Base-by-base conservation (phyloP, 2,329 filamentous ascomycete species). In the Apiospora marii region DNA sequence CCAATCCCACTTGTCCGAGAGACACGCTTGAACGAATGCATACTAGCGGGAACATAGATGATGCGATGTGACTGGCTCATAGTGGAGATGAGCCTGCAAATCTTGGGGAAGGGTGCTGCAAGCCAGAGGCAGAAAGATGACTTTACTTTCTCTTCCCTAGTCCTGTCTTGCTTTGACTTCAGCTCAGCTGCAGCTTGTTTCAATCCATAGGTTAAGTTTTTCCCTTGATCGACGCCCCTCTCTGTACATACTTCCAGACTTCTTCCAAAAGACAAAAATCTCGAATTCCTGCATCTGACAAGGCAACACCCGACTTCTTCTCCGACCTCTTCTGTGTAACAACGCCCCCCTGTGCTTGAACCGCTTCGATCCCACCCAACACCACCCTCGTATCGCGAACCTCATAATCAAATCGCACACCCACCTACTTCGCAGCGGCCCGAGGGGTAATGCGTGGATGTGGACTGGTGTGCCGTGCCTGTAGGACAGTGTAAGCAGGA, bases 11-110 rank as follows among this genome's bases (percentile, higher is more conserved):
- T 22, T 37, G 53, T 10, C 30, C 53, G 30, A 61, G 58, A 41
- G 34, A 12, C 34, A 41, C 58, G 58, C 58, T 64, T 64, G 34
- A 64, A 64, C 58, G 8, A 64, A 64, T 41, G 30, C 34, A 64
- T 64, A 4, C 58, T 69, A 69, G 67, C 67, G 67, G 67, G 67
- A 69, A 69, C 34, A 69, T 48, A 69, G 67, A 69, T 69, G 67
- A 48, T 69, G 67, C 67, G 67, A 69, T 49, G 67, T 44, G 67
- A 41, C 30, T 30, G 67, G 67, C 58, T 64, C 58, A 41, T 41
- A 64, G 58, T 64, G 58, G 58, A 41, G 58, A 64, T 41, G 58
- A 64, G 13, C 58, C n/a, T 64, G 58, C 58, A 64, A 64, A 64
- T 64, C 58, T 64, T 64, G 58, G 58, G 58, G 58, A 41, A 64